Evolutionary conservation across 2,329 filamentous ascomycete species (phyloP).

Genomic region (Fusarium agapanthi): DNA sequence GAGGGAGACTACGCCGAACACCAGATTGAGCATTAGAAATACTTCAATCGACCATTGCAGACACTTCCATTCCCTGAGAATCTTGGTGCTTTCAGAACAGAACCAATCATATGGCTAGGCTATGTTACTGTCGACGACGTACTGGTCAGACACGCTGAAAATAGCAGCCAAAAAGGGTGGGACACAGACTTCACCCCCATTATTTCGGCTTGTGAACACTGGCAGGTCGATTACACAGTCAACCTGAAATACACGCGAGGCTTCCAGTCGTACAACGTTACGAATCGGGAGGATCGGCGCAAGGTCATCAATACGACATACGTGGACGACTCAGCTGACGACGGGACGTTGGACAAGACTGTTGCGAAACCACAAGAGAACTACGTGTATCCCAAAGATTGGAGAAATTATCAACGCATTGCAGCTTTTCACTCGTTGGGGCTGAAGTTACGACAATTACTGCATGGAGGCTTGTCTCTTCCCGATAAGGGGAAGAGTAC

Average conservation of each 20-base stretch:
- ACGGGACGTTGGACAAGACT: constrained; percentile 15
- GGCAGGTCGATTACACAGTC: constrained; percentile 20
- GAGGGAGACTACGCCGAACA: constrained; percentile 15
- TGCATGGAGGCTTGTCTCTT: background rate
- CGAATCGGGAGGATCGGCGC: constrained; percentile 6
- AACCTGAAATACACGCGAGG: constrained; percentile 24
- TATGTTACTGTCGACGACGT: constrained; percentile 20
- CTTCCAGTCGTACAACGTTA: constrained; percentile 21
- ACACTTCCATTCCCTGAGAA: background rate
- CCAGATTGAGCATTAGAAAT: background rate
- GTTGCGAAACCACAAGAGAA: constrained; percentile 8
- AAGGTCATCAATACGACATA: constrained; percentile 27
- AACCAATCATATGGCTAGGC: constrained; percentile 28
- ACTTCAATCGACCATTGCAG: background rate
- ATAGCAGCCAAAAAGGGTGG: background rate
- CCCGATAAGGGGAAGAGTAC: background rate
- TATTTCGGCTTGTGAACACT: constrained; percentile 31
- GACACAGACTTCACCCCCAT: background rate
- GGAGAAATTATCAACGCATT: background rate
- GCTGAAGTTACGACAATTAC: constrained; percentile 2
- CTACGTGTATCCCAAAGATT: constrained; percentile 10
- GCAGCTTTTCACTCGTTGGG: constrained; percentile 23
- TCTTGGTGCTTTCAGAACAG: constrained; percentile 20
- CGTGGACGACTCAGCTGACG: background rate
- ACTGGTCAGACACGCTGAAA: background rate